Base-by-base conservation (phyloP, 345 rosid genomes). In the Eutrema japonicum region DNA sequence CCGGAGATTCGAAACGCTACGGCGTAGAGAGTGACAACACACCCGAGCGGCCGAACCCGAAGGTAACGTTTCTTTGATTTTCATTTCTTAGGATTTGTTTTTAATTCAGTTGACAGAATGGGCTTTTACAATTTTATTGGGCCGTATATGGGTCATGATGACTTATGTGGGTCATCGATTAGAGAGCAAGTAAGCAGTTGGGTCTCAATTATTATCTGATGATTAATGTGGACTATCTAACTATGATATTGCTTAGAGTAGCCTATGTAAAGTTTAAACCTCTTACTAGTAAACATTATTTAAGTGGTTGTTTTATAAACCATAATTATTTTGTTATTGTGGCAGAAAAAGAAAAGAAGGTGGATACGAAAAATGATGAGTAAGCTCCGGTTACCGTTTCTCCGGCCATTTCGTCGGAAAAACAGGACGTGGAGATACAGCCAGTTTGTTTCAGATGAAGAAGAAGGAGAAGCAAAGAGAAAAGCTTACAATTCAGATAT, bases 381-480 rank as follows among this genome's bases (percentile, higher is more conserved):
- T 14, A 70, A 71, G 63, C 57, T 77, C 72, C 62, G 68, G 18
- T 35, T 70, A 56, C 67, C 56, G 12, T 56, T 69, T 46, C 41
- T 54, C 9, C 50, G 69, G 33, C 33, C 48, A 14, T 76, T 71
- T 50, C 49, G 68, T 9, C 57, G 76, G 43, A 65, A 64, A 71
- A 65, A 11, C 16, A 58, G 62, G 13, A 29, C 43, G 12, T 65
- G 76, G 72, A 71, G 36, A 49, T 71, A 77, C 56, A 3, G 68
- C 10, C 62, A 58, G 8, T 49, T 77, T 35, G 72, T 26, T 70
- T 72, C 72, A 49, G 76, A 71, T 48, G 68, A 62, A 47, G 80
- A 70, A 64, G 75, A 76, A 51, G 67, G 45, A 41, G 59, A 77
- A 41, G 8, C 55, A 57, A 77, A 58, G 49, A 49, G 26, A 62